Conservation (phyloP, 257 asterid species). For the Ligustrum vulgare region DNA sequence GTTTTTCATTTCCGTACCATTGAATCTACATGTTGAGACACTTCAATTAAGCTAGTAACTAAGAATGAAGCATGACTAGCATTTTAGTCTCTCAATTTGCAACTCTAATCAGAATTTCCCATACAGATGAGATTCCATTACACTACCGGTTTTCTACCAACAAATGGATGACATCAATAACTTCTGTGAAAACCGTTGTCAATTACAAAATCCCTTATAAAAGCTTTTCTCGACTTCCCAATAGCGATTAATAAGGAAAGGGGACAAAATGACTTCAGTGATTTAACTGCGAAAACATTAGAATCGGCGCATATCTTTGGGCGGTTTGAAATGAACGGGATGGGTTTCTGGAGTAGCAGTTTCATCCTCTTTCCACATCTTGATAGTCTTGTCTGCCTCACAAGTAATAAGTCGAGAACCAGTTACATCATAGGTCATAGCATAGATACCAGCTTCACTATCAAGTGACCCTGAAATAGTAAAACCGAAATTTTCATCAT, state of each 20-base stretch:
- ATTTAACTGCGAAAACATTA: slow-evolving; percentile 23
- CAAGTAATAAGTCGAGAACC: slow-evolving; percentile 92
- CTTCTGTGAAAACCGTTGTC: background rate
- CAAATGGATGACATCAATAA: background rate
- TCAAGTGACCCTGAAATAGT: slow-evolving; percentile 76
- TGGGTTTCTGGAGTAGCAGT: slow-evolving; percentile 87
- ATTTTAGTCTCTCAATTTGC: background rate
- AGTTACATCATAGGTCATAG: slow-evolving; percentile 59
- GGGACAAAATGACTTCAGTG: background rate
- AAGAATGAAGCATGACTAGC: background rate
- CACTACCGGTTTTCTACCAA: background rate
- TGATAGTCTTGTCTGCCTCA: slow-evolving; percentile 94
- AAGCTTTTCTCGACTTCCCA: background rate
- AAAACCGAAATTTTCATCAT: background rate
- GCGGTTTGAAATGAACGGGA: slow-evolving; percentile 95
- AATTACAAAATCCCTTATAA: slow-evolving; percentile 10
- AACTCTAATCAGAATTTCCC: background rate
- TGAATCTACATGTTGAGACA: background rate
- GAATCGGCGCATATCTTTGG: slow-evolving; percentile 88
- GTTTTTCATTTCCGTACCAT: background rate
- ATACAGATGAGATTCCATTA: background rate
- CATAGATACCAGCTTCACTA: slow-evolving; percentile 92
- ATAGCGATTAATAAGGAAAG: background rate
- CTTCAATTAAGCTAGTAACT: background rate
- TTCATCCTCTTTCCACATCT: slow-evolving; percentile 98